Evolutionary conservation across 2,329 filamentous ascomycete species (phyloP), one percentile per base, ranked within the genome.

Genomic region (Nothophoma quercina): DNA sequence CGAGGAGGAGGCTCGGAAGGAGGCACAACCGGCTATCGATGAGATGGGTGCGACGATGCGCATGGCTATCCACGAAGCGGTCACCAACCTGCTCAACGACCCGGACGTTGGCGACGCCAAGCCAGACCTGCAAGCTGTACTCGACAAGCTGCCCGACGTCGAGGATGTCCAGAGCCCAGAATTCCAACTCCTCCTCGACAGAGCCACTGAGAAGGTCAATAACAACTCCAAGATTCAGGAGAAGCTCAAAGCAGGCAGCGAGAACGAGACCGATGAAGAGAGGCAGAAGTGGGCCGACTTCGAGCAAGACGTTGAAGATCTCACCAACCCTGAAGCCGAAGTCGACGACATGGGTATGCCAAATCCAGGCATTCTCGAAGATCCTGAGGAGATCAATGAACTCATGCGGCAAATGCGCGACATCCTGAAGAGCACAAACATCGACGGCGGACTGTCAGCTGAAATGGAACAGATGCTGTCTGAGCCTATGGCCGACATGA

Each of bases 11-110:
- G 49, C 44, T 9, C 39, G 41, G 9, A 57, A 48, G 21, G 55
- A 64, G 12, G 54, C 56, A 8, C 59, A 64, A 28, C 41, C 41
- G 3, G 52, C 62, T 15, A 42, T 55, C 18, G 54, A 62, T 22
- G 51, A 67, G 26, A 35, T 67, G 15, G 49, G 55, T n/a, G 55
- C 59, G 0, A 28, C 38, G n/a, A 19, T 65, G n/a, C 54, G 57
- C 1, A 62, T 57, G 41, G 59, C 51, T 4, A 60, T 63, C 12
- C 58, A 67, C 22, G 56, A 67, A 16, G 51, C 52, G 4, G 26
- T 72, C 5, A 62, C 67, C 23, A 56, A 67, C 16, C 34, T 72
- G 25, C 56, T 71, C 22, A 49, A 71, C 7, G 68, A 73, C 25
- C 68, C 71, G 5, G 64, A 67, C 3, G 51, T 70, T 3, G 62